phyloP scores from a whole-genome alignment of 257 asterid genomes.

The Jaltomata sinuosa region DNA sequence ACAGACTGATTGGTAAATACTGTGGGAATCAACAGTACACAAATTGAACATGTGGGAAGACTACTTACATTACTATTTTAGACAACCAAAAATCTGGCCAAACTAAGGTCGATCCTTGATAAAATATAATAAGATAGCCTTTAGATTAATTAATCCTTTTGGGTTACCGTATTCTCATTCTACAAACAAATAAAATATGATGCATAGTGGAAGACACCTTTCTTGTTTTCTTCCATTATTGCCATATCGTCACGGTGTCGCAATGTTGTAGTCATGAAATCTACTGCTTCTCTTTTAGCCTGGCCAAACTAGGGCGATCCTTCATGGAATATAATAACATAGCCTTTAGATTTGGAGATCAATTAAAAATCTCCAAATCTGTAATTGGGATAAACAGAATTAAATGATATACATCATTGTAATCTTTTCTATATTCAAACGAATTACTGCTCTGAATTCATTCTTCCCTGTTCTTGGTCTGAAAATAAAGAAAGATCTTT shows the following conservation, averaged over 20 bases:
- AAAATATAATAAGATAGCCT: background rate
- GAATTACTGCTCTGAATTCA: too few relatives aligned
- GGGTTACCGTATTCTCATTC: background rate
- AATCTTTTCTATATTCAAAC: background rate
- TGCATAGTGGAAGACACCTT: constrained; percentile 2
- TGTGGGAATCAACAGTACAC: background rate
- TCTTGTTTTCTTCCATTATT: background rate
- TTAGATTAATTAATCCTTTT: background rate
- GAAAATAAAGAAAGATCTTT: background rate
- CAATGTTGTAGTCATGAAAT: background rate
- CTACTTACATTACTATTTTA: too few relatives aligned
- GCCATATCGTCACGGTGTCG: background rate
- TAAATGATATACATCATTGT: background rate
- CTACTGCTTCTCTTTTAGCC: background rate
- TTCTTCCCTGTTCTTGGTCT: too few relatives aligned
- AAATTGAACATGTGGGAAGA: background rate
- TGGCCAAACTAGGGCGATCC: too few relatives aligned
- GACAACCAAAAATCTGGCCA: background rate
- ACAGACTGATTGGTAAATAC: background rate
- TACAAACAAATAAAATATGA: background rate
- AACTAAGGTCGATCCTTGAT: background rate
- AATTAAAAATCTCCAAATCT: background rate
- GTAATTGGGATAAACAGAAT: background rate
- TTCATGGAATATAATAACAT: too few relatives aligned
- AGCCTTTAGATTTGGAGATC: too few relatives aligned